Evolutionary conservation across 2,329 filamentous ascomycete species (phyloP).

Genomic region (Alternaria ventricosa): DNA sequence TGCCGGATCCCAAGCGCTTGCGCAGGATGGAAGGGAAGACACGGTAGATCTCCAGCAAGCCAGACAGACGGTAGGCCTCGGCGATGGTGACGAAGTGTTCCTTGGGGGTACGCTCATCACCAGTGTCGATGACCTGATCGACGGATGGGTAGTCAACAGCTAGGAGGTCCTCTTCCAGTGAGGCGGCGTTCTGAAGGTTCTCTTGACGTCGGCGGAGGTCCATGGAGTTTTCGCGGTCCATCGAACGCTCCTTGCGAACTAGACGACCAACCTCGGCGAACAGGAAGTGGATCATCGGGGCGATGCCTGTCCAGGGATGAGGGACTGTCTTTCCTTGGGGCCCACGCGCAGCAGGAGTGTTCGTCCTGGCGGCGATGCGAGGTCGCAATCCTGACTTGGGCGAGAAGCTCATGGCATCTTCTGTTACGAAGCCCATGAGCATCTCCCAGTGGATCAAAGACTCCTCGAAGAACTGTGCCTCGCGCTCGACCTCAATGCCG

Average conservation of each 20-base stretch:
- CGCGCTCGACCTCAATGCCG: conserved; percentile 40
- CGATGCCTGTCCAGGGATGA: conserved; percentile 60
- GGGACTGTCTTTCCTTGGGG: conserved; percentile 49
- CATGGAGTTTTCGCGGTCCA: conserved; percentile 34
- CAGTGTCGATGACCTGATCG: conserved; percentile 58
- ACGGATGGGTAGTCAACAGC: conserved; percentile 55
- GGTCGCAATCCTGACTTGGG: conserved; percentile 33
- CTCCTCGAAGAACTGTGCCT: conserved; percentile 61
- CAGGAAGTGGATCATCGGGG: conserved; percentile 52
- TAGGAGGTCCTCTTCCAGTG: conserved; percentile 58
- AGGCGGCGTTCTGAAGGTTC: conserved; percentile 47
- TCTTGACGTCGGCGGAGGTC: conserved; percentile 42
- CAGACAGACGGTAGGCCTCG: conserved; percentile 60
- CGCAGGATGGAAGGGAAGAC: conserved; percentile 60
- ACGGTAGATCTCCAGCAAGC: conserved; percentile 62
- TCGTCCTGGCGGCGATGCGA: conserved; percentile 28
- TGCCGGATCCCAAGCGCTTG: conserved; percentile 49
- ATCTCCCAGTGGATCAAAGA: conserved; percentile 66
- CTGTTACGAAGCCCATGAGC: conserved; percentile 62
- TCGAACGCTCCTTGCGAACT: conserved; percentile 47
- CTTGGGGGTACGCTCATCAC: conserved; percentile 60
- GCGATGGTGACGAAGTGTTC: conserved; percentile 61
- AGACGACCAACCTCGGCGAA: conserved; percentile 56
- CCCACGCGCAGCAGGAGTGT: conserved; percentile 30
- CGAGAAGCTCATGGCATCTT: conserved; percentile 48